A percentile compares a stretch with the other conserved stretches of the same genome.
These are phyloP conservation scores for Paragyromitra xinjiangensis DNA, from an alignment of 495 filamentous ascomycete species.

Conservation along the genomic window DNA sequence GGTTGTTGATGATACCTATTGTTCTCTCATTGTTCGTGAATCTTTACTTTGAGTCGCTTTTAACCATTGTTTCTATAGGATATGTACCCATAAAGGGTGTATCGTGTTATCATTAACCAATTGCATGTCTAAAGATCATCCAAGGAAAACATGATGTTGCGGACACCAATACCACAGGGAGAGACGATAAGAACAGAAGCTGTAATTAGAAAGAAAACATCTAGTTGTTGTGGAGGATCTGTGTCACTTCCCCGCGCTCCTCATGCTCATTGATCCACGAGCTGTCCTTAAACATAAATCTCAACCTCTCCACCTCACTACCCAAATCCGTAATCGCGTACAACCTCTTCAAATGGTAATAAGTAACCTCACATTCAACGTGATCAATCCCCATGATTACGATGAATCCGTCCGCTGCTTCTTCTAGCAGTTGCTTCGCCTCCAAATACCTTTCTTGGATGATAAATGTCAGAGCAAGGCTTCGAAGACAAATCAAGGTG, in stretches of 20 bases:
- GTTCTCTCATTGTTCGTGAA: background rate
- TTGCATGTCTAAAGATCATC: no score
- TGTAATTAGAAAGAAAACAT: background rate
- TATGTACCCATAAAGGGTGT: no score
- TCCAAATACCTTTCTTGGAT: slow-evolving; percentile 4
- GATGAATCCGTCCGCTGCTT: slow-evolving; percentile 13
- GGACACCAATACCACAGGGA: background rate
- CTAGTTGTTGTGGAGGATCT: slow-evolving; percentile 3
- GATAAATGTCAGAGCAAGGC: slow-evolving; percentile 13
- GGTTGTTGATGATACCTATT: background rate
- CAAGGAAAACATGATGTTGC: no score
- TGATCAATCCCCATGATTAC: slow-evolving; percentile 21
- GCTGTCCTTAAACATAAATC: slow-evolving; percentile 14
- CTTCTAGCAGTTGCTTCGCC: slow-evolving; percentile 5
- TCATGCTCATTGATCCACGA: slow-evolving; percentile 13
- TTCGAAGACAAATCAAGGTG: slow-evolving; percentile 20
- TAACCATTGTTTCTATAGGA: no score
- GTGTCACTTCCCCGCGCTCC: slow-evolving; percentile 7
- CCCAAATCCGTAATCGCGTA: slow-evolving; percentile 5
- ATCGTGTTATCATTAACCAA: no score
- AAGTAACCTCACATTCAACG: slow-evolving; percentile 15
- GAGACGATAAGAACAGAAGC: background rate
- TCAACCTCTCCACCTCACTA: slow-evolving; percentile 16
- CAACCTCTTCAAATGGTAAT: slow-evolving; percentile 6
- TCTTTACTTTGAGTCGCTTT: no score